These are phyloP conservation scores for Candida railenensis DNA, from an alignment of 805 yeast genomes.

Conservation along the genomic window DNA sequence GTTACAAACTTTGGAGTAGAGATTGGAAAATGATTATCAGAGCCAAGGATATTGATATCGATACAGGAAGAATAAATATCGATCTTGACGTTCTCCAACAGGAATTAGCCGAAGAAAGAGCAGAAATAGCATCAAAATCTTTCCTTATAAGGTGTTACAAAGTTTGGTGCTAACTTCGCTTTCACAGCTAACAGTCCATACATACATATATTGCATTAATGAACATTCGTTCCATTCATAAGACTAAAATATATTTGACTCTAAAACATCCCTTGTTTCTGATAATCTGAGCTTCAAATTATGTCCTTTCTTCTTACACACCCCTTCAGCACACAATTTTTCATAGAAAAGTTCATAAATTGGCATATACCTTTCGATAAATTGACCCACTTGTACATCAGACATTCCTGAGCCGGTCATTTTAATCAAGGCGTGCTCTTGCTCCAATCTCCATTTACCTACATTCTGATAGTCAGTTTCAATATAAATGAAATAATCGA, in stretches of 20 bases:
- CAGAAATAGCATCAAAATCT: slow-evolving; percentile 22
- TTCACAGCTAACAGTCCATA: no score
- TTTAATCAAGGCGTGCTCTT: slow-evolving; percentile 61
- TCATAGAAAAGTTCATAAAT: slow-evolving; percentile 70
- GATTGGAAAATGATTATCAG: slow-evolving; percentile 26
- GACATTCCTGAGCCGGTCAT: slow-evolving; percentile 73
- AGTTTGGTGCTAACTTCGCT: slow-evolving; percentile 25
- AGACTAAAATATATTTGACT: not conserved
- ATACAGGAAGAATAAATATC: slow-evolving; percentile 33
- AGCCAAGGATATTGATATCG: slow-evolving; percentile 31
- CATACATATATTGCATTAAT: not conserved
- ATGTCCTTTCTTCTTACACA: slow-evolving; percentile 17
- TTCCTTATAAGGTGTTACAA: slow-evolving; percentile 25
- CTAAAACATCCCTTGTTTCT: not conserved
- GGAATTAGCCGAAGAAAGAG: slow-evolving; percentile 34
- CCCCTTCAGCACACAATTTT: slow-evolving; percentile 33
- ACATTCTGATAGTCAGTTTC: slow-evolving; percentile 62
- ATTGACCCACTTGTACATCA: slow-evolving; percentile 61
- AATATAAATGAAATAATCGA: slow-evolving; percentile 61
- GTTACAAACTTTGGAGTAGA: slow-evolving; percentile 26
- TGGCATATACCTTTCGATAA: slow-evolving; percentile 87
- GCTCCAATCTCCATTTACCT: slow-evolving; percentile 76
- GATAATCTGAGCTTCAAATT: slow-evolving; percentile 8
- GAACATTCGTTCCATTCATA: not conserved
- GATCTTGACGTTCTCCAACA: slow-evolving; percentile 34